A percentile compares a stretch with the other conserved stretches of the same genome.
phyloP scores from a whole-genome alignment of 2,329 filamentous ascomycete genomes.

The Ambrosiella cleistominuta region DNA sequence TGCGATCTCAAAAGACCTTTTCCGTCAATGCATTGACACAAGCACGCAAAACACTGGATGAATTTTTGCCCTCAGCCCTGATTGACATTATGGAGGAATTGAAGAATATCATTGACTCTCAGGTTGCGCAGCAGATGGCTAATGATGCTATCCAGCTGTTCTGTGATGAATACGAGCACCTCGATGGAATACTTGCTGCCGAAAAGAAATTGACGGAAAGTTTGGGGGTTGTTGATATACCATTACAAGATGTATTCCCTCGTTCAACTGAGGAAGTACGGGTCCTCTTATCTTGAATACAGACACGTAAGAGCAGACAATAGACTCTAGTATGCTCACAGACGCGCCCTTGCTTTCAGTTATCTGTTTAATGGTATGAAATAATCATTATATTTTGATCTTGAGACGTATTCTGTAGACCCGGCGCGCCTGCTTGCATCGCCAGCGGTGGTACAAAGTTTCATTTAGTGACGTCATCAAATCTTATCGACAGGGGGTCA shows the following conservation, averaged over 20 bases:
- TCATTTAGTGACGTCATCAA: too few relatives aligned
- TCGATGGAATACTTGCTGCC: conserved; percentile 32
- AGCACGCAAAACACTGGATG: conserved; percentile 63
- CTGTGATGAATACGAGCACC: conserved; percentile 60
- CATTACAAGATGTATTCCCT: conserved; percentile 32
- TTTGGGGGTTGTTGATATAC: conserved; percentile 17
- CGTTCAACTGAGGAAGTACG: conserved; percentile 43
- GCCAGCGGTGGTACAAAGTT: too few relatives aligned
- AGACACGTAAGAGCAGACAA: background rate
- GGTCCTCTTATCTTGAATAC: conserved; percentile 34
- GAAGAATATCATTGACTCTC: conserved; percentile 52
- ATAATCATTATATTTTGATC: too few relatives aligned
- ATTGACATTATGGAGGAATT: conserved; percentile 82
- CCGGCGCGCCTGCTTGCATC: too few relatives aligned
- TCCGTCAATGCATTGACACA: conserved; percentile 41
- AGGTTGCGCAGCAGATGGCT: conserved; percentile 56
- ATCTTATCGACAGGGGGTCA: too few relatives aligned
- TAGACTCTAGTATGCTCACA: background rate
- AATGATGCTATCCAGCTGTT: conserved; percentile 72
- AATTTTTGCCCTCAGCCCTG: conserved; percentile 79
- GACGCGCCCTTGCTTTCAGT: background rate
- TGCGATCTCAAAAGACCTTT: conserved; percentile 37
- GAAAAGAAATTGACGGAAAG: conserved; percentile 21
- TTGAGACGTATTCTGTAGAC: too few relatives aligned
- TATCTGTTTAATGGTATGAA: background rate